phyloP scores from a whole-genome alignment of 306 rosid species.

The Begonia peltatifolia region DNA sequence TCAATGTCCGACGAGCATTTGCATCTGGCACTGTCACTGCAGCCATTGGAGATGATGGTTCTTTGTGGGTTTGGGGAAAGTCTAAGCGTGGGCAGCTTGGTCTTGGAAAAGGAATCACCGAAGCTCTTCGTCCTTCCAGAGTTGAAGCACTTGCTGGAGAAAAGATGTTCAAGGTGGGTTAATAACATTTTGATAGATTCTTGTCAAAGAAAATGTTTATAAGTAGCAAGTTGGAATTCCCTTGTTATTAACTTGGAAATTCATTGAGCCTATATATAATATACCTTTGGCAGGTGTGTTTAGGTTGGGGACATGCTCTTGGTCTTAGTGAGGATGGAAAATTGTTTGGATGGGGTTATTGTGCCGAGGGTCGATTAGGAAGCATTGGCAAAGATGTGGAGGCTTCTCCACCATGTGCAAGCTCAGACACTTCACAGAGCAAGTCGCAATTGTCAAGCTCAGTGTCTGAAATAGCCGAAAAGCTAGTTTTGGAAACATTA shows the following conservation, averaged over 20 bases:
- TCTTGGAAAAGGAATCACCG: constrained; percentile 40
- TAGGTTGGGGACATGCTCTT: constrained; percentile 96
- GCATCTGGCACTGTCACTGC: constrained; percentile 82
- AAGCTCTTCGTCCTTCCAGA: constrained; percentile 46
- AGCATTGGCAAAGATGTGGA: constrained; percentile 34
- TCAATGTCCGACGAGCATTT: constrained; percentile 18
- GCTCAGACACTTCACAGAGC: constrained; percentile 1
- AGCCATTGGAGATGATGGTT: constrained; percentile 73
- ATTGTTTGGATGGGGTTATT: constrained; percentile 90
- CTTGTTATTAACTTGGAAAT: not conserved
- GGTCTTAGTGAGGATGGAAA: constrained; percentile 70
- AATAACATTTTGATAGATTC: not conserved
- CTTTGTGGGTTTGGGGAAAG: constrained; percentile 86
- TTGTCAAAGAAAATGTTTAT: not conserved
- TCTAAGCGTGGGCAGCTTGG: constrained; percentile 91
- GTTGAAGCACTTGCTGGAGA: constrained; percentile 56
- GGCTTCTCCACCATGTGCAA: constrained; percentile 41
- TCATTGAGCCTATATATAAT: not conserved
- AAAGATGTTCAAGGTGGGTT: constrained; percentile 50
- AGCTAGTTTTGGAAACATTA: constrained; percentile 53
- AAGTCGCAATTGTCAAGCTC: constrained; percentile 18
- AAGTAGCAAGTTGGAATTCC: not conserved
- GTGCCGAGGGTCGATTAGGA: constrained; percentile 74
- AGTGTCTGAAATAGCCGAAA: constrained; percentile 49
- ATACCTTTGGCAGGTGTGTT: constrained; percentile 46